Conservation (phyloP, 805 yeast species). For the Cyberlindnera meyerae region DNA sequence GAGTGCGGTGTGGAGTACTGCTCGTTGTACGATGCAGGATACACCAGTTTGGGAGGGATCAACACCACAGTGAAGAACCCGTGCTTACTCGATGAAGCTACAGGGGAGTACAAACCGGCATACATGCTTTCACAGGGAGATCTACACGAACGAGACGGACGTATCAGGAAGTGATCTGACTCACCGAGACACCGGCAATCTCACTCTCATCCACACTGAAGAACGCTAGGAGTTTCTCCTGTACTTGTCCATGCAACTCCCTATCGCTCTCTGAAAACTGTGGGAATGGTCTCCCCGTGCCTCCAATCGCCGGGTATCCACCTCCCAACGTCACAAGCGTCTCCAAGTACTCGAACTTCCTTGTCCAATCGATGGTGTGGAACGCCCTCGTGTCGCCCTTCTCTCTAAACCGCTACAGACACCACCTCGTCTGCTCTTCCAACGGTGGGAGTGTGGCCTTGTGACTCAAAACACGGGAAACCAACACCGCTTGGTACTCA, state of each 20-base stretch:
- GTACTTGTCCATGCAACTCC: slow-evolving; percentile 18
- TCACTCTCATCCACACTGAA: slow-evolving; percentile 13
- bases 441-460: slow-evolving; percentile 28
- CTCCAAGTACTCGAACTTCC: slow-evolving; percentile 27
- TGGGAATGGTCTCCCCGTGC: slow-evolving; percentile 24
- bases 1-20: slow-evolving; percentile 64
- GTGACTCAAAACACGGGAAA: slow-evolving; percentile 31
- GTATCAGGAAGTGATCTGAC: neutral
- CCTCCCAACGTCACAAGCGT: slow-evolving; percentile 28
- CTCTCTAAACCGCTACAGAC: slow-evolving; percentile 20
- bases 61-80: slow-evolving; percentile 73
- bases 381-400: slow-evolving; percentile 28
- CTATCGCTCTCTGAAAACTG: slow-evolving; percentile 24
- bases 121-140: slow-evolving; percentile 57
- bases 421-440: slow-evolving; percentile 31
- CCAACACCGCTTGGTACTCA: slow-evolving; percentile 37
- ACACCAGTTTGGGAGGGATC: slow-evolving; percentile 84
- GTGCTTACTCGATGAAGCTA: slow-evolving; percentile 30
- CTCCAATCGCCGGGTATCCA: slow-evolving; percentile 13
- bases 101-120: slow-evolving; percentile 43
- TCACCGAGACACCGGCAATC: slow-evolving; percentile 2
- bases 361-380: slow-evolving; percentile 33
- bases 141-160: slow-evolving; percentile 52
- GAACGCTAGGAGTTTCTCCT: slow-evolving; percentile 15
- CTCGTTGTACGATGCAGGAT: slow-evolving; percentile 72